Evolutionary conservation across 148 eudicot genomes (phyloP).

Genomic region (Nepenthes gracilis): DNA sequence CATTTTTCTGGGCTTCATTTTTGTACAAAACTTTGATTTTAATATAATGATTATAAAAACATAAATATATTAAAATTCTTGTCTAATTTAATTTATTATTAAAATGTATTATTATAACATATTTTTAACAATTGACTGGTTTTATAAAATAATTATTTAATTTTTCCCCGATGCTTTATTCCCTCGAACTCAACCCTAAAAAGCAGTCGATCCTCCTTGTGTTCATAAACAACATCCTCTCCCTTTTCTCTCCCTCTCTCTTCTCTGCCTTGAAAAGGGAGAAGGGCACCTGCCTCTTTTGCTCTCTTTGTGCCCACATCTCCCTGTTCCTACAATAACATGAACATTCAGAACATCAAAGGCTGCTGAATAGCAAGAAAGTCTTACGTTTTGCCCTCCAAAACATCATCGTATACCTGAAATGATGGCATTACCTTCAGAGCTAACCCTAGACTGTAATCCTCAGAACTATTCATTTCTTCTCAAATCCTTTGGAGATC

Average conservation of each 20-base stretch:
- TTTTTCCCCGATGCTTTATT: constrained; percentile 77
- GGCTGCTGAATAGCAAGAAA: neutral
- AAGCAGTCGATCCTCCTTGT: constrained; percentile 70
- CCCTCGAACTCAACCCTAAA: constrained; percentile 57
- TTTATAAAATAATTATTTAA: too few relatives aligned
- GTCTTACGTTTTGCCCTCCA: neutral
- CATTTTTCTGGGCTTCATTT: too few relatives aligned
- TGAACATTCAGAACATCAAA: constrained; percentile 3
- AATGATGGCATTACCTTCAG: constrained; percentile 65
- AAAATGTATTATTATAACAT: too few relatives aligned
- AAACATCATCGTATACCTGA: neutral
- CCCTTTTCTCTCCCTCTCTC: constrained; percentile 20
- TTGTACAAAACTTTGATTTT: too few relatives aligned
- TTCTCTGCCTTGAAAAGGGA: constrained; percentile 10
- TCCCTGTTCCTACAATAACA: constrained; percentile 4
- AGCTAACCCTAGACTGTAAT: constrained; percentile 63
- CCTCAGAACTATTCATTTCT: constrained; percentile 72
- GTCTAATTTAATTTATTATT: too few relatives aligned
- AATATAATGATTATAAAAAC: too few relatives aligned
- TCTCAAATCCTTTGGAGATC: constrained; percentile 49
- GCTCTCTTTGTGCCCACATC: constrained; percentile 13
- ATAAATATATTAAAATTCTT: too few relatives aligned
- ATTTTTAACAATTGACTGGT: too few relatives aligned
- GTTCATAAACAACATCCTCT: constrained; percentile 51
- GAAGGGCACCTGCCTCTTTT: constrained; percentile 10